Evolutionary conservation across 306 rosid species (phyloP), one percentile per base, ranked within the genome.

Genomic region (Sicyos edulis): DNA sequence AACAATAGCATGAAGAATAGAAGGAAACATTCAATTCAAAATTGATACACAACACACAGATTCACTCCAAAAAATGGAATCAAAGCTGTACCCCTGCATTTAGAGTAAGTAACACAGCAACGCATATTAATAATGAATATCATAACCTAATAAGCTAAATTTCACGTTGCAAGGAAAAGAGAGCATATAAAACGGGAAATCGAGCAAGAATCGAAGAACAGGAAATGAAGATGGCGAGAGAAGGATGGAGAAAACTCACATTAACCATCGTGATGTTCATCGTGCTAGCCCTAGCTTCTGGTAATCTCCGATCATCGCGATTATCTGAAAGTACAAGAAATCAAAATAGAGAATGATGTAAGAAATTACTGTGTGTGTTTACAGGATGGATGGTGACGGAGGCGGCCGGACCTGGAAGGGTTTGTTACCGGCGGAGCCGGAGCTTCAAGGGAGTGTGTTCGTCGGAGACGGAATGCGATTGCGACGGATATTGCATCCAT

Each of bases 331-430:
- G 54, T 14, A 13, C 6, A 50, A 16, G 8, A 11, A 11, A 57
- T 2, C 6, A 60, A 24, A 20, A 2, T 1, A 55, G 60, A 55
- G 22, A 55, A 11, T 47, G 6, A 40, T 21, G 11, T 19, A 0
- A 55, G 60, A 19, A 55, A 55, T 22, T 47, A 40, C 45, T 21
- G 4, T 19, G 14, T 19, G 14, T 55, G 21, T 10, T 19, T 60
- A 15, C 65, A 59, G 66, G 66, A 60, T 14, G 45, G 66, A 60
- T 29, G 66, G 6, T 60, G 65, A n/a, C 14, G 65, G 42, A 24
- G 65, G 7, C 65, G 65, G 65, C 29, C 29, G 29, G 29, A 13
- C 13, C 2, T 26, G 65, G 42, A 26, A 29, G 8, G 19, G 34
- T 7, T 29, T 60, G 66, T 45, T 29, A 6, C 66, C 8, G 7